Percentiles rank a stretch among this genome's conserved stretches.
These are phyloP conservation scores for Oryza longistaminata DNA, from an alignment of 176 grass and related monocot genomes.

Conservation along the genomic window DNA sequence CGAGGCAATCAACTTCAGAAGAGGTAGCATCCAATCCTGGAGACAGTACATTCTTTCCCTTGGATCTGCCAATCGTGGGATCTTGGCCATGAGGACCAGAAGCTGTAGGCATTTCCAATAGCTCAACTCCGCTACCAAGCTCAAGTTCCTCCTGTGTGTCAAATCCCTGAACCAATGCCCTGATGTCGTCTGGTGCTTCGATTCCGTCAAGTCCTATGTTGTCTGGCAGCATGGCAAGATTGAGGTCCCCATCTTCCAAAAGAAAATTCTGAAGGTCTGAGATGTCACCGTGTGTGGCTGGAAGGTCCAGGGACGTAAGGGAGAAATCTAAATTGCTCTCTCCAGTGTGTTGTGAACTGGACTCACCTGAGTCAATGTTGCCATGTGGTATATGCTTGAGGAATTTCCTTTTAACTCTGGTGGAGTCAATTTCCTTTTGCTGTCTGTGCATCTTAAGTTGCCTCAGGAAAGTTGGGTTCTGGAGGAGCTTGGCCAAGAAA, in stretches of 20 bases:
- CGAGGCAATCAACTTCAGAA: slow-evolving; percentile 36
- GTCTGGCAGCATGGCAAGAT: slow-evolving; percentile 31
- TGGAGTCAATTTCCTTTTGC: slow-evolving; percentile 39
- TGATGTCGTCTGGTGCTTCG: slow-evolving; percentile 16
- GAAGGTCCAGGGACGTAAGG: background rate
- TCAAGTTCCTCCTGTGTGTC: slow-evolving; percentile 37
- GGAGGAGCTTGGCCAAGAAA: slow-evolving; percentile 78
- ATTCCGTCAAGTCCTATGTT: slow-evolving; percentile 28
- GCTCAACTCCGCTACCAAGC: slow-evolving; percentile 5
- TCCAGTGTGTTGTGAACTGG: slow-evolving; percentile 26
- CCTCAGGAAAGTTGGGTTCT: slow-evolving; percentile 61
- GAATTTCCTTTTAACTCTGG: slow-evolving; percentile 65
- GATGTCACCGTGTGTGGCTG: background rate
- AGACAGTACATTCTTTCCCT: slow-evolving; percentile 40
- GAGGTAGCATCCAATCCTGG: slow-evolving; percentile 34
- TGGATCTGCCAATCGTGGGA: slow-evolving; percentile 26
- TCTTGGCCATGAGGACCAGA: slow-evolving; percentile 32
- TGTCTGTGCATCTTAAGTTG: slow-evolving; percentile 60
- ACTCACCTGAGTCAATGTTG: slow-evolving; percentile 44
- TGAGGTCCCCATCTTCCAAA: slow-evolving; percentile 41
- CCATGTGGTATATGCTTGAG: slow-evolving; percentile 53
- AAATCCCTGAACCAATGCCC: slow-evolving; percentile 41
- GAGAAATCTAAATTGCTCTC: slow-evolving; percentile 33
- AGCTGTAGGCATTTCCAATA: slow-evolving; percentile 29
- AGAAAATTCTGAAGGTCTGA: slow-evolving; percentile 43